phyloP scores from a whole-genome alignment of 345 rosid genomes.

The Melaleuca quinquenervia region DNA sequence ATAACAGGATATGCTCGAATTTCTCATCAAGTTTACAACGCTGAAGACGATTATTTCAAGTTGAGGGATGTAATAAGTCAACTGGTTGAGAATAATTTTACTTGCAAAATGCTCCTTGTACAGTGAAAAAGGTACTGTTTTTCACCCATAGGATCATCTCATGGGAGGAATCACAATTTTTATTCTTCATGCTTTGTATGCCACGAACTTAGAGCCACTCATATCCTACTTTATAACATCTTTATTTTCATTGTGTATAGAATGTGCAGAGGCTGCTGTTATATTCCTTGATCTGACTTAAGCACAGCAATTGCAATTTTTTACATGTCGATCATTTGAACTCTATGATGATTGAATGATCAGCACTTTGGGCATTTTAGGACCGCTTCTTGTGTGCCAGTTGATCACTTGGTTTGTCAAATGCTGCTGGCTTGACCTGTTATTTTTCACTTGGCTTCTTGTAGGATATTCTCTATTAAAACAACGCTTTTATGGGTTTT shows the following conservation, averaged over 20 bases:
- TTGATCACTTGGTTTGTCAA: not conserved
- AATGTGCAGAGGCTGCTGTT: not conserved
- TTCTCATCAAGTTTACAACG: constrained; percentile 84
- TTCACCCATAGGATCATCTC: not conserved
- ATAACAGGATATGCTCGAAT: constrained; percentile 75
- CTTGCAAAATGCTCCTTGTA: constrained; percentile 15
- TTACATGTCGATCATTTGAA: not conserved
- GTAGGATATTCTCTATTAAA: not conserved
- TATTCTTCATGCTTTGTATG: not conserved
- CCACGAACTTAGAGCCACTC: not conserved
- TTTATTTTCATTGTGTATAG: not conserved
- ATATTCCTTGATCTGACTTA: not conserved
- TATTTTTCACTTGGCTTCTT: not conserved
- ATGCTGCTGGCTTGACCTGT: not conserved
- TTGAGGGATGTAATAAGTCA: constrained; percentile 54
- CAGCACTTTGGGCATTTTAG: not conserved
- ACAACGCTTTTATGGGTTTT: not conserved
- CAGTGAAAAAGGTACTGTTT: not conserved
- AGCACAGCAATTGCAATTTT: not conserved
- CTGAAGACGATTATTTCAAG: constrained; percentile 59
- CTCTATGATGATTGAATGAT: not conserved
- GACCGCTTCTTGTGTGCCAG: not conserved
- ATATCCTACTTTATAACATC: not conserved
- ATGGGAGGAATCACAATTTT: not conserved
- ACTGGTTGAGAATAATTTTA: constrained; percentile 43